Base-by-base conservation (phyloP, 1,139 yeast species). In the Hemisphaericaspora lyxosophila region DNA sequence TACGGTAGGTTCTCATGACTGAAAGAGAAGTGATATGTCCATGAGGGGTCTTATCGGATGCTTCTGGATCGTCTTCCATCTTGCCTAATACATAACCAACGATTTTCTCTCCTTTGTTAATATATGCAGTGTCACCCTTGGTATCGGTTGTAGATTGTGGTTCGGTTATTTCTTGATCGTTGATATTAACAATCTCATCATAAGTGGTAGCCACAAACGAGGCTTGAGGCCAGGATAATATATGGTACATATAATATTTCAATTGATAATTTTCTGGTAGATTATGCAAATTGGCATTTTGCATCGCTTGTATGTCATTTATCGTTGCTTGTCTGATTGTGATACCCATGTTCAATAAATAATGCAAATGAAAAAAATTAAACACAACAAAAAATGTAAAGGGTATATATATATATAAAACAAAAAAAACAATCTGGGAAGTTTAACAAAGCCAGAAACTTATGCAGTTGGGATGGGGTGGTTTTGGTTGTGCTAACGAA, bases 201-300 rank as follows among this genome's bases (percentile, higher is more conserved):
- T 64, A 80, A 1, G 94, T 86, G 1, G 94, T 84, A 17, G 98
- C 98, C 25, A 92, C 98, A 67, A 83, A 92, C 35, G 96, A 87
- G 6, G 95, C 95, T 60, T 92, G 96, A 2, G 99, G 98, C 98
- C 98, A 92, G 30, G 97, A 84, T 41, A 90, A 68, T 14, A 89
- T 77, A 61, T 92, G 99, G 61, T 92, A 92, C 75, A 94, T 77
- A 62, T 90, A 92, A 63, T 90, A 92, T 63, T 90, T 90, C 63
- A 90, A 70, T 49, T 85, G 85, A 59, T 92, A 92, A 64, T 92
- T 92, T 60, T 92, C 99, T 4, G 99, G 98, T 49, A 92, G 71
- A 55, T 92, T 92, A 50, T 85, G 87, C 59, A 92, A 70, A 58
- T 92, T 92, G 47, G 96, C 95, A 70, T 89, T 89, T 60, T 92